phyloP scores from a whole-genome alignment of 441 rosid species.

The Codiaeum variegatum region DNA sequence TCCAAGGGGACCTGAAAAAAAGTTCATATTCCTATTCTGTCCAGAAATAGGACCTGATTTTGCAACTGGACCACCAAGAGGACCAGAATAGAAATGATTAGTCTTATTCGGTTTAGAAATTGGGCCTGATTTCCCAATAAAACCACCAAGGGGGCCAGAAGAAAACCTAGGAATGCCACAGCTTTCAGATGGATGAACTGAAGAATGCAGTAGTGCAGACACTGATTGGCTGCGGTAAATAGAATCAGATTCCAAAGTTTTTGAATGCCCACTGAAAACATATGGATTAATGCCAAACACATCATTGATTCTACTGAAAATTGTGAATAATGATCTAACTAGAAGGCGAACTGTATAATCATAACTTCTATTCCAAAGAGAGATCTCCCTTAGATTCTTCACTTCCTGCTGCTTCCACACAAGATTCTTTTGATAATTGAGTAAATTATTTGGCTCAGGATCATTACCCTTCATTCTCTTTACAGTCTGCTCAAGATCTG shows the following conservation, averaged over 20 bases:
- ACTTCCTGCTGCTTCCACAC: conserved; percentile 88
- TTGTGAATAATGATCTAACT: conserved; percentile 75
- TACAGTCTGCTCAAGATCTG: conserved; percentile 72
- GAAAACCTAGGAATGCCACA: conserved; percentile 56
- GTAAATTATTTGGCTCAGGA: conserved; percentile 48
- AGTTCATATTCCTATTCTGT: conserved; percentile 40
- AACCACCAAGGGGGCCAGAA: conserved; percentile 72
- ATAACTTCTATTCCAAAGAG: conserved; percentile 86
- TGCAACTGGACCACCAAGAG: conserved; percentile 48
- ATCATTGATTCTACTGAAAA: conserved; percentile 53
- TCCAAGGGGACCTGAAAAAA: conserved; percentile 77
- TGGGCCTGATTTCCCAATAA: conserved; percentile 45
- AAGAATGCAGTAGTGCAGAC: conserved; percentile 54
- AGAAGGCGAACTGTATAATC: conserved; percentile 67
- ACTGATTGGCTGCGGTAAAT: conserved; percentile 67
- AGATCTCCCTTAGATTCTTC: conserved; percentile 59
- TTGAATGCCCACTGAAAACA: conserved; percentile 39
- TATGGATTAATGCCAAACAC: conserved; percentile 59
- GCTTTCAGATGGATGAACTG: conserved; percentile 52
- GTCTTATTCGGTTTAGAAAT: conserved; percentile 38
- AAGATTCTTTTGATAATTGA: conserved; percentile 73
- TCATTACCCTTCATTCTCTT: conserved; percentile 65
- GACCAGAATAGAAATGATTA: conserved; percentile 75
- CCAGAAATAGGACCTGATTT: conserved; percentile 48
- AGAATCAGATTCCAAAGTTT: conserved; percentile 46